Percentiles rank a stretch among this genome's conserved stretches.
Evolutionary conservation across 768 basidiomycete genomes (phyloP).

Genomic region (Lactarius trivialis): DNA sequence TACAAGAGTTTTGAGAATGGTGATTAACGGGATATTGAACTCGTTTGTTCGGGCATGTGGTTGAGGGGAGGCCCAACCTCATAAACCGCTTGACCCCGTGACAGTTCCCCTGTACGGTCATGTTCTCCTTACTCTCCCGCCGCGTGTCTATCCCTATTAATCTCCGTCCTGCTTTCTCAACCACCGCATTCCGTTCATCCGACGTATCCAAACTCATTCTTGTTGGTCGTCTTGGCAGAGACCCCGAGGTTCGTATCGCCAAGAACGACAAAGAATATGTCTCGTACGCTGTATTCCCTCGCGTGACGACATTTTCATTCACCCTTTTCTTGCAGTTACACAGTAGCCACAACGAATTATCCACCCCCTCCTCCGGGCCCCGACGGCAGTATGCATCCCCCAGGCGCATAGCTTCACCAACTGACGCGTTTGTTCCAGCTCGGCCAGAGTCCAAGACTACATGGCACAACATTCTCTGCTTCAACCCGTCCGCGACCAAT

Average conservation of each 20-base stretch:
- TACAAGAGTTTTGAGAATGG: constrained; percentile 21
- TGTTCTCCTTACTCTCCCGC: constrained; percentile 46
- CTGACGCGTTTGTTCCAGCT: constrained; percentile 33
- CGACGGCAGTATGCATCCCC: constrained; percentile 47
- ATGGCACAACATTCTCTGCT: constrained; percentile 75
- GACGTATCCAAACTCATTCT: constrained; percentile 75
- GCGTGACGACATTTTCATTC: background rate
- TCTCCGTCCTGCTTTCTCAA: constrained; percentile 44
- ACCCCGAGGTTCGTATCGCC: constrained; percentile 63
- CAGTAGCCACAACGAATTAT: constrained; percentile 65
- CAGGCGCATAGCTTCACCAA: background rate
- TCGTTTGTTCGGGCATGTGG: constrained; percentile 13
- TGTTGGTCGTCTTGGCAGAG: constrained; percentile 63
- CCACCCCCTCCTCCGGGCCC: constrained; percentile 49
- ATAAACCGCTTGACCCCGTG: constrained; percentile 1
- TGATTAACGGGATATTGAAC: constrained; percentile 18
- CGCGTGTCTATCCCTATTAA: constrained; percentile 40
- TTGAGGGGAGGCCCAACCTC: constrained; percentile 8
- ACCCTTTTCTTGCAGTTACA: constrained; percentile 45
- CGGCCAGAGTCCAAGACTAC: constrained; percentile 48
- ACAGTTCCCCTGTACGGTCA: constrained; percentile 25
- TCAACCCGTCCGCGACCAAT: constrained; percentile 52
- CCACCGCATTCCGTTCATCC: constrained; percentile 43
- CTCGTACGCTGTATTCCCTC: constrained; percentile 41
- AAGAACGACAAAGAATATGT: constrained; percentile 76